phyloP scores from a whole-genome alignment of 2,329 filamentous ascomycete species.

The Pyrenophora teres region DNA sequence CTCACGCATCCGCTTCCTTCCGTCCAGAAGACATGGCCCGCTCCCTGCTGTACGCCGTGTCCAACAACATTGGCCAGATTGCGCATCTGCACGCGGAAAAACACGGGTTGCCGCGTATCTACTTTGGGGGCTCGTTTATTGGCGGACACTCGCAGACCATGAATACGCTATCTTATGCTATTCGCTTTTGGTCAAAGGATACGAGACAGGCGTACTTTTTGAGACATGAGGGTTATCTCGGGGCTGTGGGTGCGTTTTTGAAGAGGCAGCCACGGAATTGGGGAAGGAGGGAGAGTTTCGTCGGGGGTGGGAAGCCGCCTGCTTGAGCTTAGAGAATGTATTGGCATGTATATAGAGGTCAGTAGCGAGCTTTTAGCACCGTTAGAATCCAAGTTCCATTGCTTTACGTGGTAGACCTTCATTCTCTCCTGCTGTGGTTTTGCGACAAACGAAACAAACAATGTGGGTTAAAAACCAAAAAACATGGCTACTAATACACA shows the following conservation, averaged over 20 bases:
- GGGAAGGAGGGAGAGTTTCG: constrained; percentile 78
- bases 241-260: constrained; percentile 90
- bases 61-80: constrained; percentile 97
- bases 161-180: constrained; percentile 94
- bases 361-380: no score
- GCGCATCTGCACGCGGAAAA: constrained; percentile 97
- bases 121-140: constrained; percentile 97
- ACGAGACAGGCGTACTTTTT: constrained; percentile 95
- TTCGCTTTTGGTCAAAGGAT: constrained; percentile 96
- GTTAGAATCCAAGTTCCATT: no score
- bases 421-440: no score
- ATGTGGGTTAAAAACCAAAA: no score
- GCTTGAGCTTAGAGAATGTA: not conserved
- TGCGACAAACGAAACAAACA: no score
- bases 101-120: constrained; percentile 87
- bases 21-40: constrained; percentile 83
- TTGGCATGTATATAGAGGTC: no score
- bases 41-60: constrained; percentile 89
- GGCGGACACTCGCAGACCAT: constrained; percentile 96
- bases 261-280: constrained; percentile 89
- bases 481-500: no score
- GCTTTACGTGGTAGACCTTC: no score
- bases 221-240: constrained; percentile 92
- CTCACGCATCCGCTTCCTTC: constrained; percentile 60
- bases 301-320: not conserved